Evolutionary conservation across 2,329 filamentous ascomycete species (phyloP).

Genomic region (Alternaria conjuncta): DNA sequence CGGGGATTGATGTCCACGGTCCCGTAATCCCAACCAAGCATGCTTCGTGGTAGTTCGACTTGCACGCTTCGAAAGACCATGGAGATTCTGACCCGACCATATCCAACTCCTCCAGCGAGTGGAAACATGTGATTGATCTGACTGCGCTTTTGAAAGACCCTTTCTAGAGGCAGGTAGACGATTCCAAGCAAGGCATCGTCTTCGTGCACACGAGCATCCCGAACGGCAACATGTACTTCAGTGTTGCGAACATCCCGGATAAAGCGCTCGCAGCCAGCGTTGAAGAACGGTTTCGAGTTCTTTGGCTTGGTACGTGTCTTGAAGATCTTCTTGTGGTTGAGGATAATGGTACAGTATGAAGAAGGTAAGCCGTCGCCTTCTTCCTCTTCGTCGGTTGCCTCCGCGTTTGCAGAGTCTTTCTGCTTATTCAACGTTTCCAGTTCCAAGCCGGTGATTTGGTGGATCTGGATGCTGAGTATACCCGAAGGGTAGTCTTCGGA

Average conservation of each 20-base stretch:
- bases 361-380: constrained; percentile 69
- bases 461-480: constrained; percentile 72
- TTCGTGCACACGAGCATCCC: constrained; percentile 72
- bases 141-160: constrained; percentile 67
- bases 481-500: constrained; percentile 68
- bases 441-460: constrained; percentile 74
- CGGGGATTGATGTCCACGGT: constrained; percentile 68
- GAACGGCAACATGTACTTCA: constrained; percentile 71
- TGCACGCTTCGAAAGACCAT: constrained; percentile 76
- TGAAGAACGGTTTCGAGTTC: constrained; percentile 80
- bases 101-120: constrained; percentile 74
- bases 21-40: constrained; percentile 74
- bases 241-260: constrained; percentile 71
- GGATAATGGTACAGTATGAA: constrained; percentile 73
- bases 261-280: constrained; percentile 76
- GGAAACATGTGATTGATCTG: constrained; percentile 72
- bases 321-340: constrained; percentile 74
- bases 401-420: constrained; percentile 55
- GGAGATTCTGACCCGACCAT: constrained; percentile 71
- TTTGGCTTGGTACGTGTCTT: constrained; percentile 78
- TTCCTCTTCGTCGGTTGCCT: constrained; percentile 66
- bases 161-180: constrained; percentile 69
- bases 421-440: constrained; percentile 65
- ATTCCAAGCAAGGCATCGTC: constrained; percentile 73
- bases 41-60: constrained; percentile 63